Evolutionary conservation across 257 asterid species (phyloP).

Genomic region (Orobanche coerulescens): DNA sequence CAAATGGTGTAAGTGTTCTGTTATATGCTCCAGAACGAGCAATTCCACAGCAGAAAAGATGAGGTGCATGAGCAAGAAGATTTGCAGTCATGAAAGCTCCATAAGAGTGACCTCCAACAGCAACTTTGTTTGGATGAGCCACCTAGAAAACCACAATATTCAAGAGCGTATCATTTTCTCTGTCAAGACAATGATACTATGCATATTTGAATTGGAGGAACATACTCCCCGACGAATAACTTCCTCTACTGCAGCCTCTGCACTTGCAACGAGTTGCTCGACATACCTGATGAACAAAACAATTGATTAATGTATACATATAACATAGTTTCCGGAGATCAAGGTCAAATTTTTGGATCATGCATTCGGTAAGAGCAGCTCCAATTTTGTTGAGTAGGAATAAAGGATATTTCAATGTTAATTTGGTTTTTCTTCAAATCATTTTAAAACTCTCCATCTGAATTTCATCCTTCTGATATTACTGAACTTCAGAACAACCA

Average conservation of each 20-base stretch:
- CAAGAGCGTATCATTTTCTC: slow-evolving; percentile 13
- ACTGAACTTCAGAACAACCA: neutral
- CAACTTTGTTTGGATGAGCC: slow-evolving; percentile 86
- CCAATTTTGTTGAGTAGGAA: neutral
- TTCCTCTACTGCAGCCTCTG: slow-evolving; percentile 97
- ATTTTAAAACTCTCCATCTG: neutral
- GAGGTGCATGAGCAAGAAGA: slow-evolving; percentile 97
- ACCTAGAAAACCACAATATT: slow-evolving; percentile 44
- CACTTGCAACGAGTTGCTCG: slow-evolving; percentile 94
- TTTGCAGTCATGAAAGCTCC: slow-evolving; percentile 99
- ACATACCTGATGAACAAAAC: slow-evolving; percentile 53
- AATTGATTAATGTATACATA: slow-evolving; percentile 7
- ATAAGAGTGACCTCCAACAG: slow-evolving; percentile 95
- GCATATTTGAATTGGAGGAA: slow-evolving; percentile 20
- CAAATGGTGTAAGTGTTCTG: slow-evolving; percentile 98
- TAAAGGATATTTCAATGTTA: neutral
- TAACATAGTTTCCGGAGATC: neutral
- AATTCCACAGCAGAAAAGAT: slow-evolving; percentile 87
- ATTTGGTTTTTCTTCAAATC: neutral
- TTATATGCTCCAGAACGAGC: slow-evolving; percentile 99
- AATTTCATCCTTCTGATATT: slow-evolving; percentile 1
- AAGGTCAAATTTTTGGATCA: neutral
- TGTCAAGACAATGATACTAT: neutral
- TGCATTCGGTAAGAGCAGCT: neutral
- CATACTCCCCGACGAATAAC: slow-evolving; percentile 91